These are phyloP conservation scores for Globisporangium polare DNA, from an alignment of 352 stramenopile genomes.

Conservation along the genomic window DNA sequence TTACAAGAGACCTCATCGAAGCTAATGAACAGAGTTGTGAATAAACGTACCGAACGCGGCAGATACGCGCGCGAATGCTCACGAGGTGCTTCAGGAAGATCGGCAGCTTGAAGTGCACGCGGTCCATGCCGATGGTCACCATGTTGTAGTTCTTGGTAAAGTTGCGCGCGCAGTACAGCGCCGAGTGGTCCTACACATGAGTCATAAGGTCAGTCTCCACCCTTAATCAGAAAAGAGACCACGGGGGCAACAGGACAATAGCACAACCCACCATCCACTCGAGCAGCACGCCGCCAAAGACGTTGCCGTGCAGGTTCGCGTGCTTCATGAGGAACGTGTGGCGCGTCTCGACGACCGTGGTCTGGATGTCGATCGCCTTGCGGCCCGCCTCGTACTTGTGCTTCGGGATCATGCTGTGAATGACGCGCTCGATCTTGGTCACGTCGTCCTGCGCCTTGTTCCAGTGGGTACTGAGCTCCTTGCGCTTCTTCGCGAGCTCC, in stretches of 20 bases:
- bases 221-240: neutral
- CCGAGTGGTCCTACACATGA: slow-evolving; percentile 40
- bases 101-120: slow-evolving; percentile 65
- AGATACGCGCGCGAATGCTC: slow-evolving; percentile 54
- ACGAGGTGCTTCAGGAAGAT: slow-evolving; percentile 55
- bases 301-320: slow-evolving; percentile 31
- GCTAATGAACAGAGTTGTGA: no score
- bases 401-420: slow-evolving; percentile 26
- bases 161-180: slow-evolving; percentile 62
- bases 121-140: slow-evolving; percentile 76
- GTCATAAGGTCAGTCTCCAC: neutral
- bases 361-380: slow-evolving; percentile 23
- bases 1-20: no score
- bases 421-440: slow-evolving; percentile 22
- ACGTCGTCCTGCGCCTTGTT: slow-evolving; percentile 27
- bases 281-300: slow-evolving; percentile 41
- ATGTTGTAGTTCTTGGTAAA: slow-evolving; percentile 76
- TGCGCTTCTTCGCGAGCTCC: slow-evolving; percentile 26
- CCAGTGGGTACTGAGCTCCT: slow-evolving; percentile 29
- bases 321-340: slow-evolving; percentile 38
- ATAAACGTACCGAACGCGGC: slow-evolving; percentile 61
- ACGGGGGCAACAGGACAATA: neutral
- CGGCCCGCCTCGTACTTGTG: slow-evolving; percentile 8
- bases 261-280: slow-evolving; percentile 34
- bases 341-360: slow-evolving; percentile 35